These are phyloP conservation scores for Epichloe typhina DNA, from an alignment of 2,329 filamentous ascomycete species.

Conservation along the genomic window DNA sequence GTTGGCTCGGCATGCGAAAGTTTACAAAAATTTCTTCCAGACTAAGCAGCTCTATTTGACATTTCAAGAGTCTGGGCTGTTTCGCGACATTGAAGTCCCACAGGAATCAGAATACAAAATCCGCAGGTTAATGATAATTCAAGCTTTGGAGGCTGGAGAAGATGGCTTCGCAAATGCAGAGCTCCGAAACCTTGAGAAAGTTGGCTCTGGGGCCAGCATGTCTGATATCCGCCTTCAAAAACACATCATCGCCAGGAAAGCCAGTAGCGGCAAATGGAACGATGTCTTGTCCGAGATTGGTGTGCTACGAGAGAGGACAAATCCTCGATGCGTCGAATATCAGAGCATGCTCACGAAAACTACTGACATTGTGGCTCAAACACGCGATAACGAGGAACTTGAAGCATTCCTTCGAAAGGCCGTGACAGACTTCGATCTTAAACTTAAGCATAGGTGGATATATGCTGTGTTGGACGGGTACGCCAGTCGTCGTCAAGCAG, in stretches of 20 bases:
- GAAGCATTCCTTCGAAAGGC: slow-evolving; percentile 18
- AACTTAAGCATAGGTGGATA: slow-evolving; percentile 15
- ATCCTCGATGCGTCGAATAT: slow-evolving; percentile 11
- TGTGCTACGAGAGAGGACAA: slow-evolving; percentile 9
- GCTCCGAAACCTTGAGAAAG: slow-evolving; percentile 10
- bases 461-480: slow-evolving; percentile 19
- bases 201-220: slow-evolving; percentile 9
- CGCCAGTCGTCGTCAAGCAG: slow-evolving; percentile 16
- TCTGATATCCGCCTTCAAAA: slow-evolving; percentile 17
- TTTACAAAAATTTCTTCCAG: slow-evolving; percentile 3
- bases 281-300: slow-evolving; percentile 12
- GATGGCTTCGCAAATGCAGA: slow-evolving; percentile 14
- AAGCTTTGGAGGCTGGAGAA: slow-evolving; percentile 16
- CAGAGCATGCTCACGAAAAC: slow-evolving; percentile 16
- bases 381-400: slow-evolving; percentile 13
- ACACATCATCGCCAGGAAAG: slow-evolving; percentile 15
- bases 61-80: slow-evolving; percentile 18
- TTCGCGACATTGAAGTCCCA: slow-evolving; percentile 9
- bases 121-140: slow-evolving; percentile 15
- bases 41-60: slow-evolving; percentile 16
- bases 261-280: slow-evolving; percentile 16
- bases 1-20: slow-evolving; percentile 4
- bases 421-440: slow-evolving; percentile 14
- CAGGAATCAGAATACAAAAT: slow-evolving; percentile 14
- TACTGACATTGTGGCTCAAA: slow-evolving; percentile 21